Evolutionary conservation across 345 rosid genomes (phyloP).

Genomic region (Alliaria petiolata): DNA sequence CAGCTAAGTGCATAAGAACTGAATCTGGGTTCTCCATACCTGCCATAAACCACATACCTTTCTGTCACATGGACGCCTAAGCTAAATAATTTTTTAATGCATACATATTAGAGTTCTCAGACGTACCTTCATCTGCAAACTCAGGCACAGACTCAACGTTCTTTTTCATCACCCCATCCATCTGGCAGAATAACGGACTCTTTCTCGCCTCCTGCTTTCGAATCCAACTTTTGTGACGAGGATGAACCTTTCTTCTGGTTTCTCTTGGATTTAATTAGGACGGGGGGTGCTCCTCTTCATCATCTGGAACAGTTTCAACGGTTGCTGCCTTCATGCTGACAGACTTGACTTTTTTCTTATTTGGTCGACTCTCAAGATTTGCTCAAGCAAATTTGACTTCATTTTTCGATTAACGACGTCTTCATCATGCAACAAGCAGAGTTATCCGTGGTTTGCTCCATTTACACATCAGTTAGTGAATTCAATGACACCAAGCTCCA

Average conservation of each 20-base stretch:
- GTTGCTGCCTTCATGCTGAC: too few species aligned
- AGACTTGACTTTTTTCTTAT: too few species aligned
- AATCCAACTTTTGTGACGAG: conserved; percentile 46
- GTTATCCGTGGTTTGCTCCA: too few species aligned
- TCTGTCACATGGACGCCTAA: conserved; percentile 2
- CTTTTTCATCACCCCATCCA: conserved; percentile 74
- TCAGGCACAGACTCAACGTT: conserved; percentile 40
- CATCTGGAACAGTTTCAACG: too few species aligned
- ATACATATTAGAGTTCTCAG: not conserved
- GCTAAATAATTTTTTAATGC: not conserved
- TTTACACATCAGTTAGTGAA: too few species aligned
- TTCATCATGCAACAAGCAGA: too few species aligned
- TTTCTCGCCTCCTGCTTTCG: conserved; percentile 67
- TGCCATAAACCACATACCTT: conserved; percentile 34
- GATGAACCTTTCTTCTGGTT: conserved; percentile 75
- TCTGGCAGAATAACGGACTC: conserved; percentile 62
- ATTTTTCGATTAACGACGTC: too few species aligned
- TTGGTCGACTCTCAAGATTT: conserved; percentile 45
- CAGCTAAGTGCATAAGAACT: conserved; percentile 57
- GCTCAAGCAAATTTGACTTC: too few species aligned
- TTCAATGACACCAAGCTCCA: too few species aligned
- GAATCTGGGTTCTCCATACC: conserved; percentile 60
- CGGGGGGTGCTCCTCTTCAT: conserved; percentile 61
- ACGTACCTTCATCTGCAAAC: too few species aligned
- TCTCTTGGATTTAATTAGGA: conserved; percentile 73